Evolutionary conservation across 2,329 filamentous ascomycete genomes (phyloP).

Genomic region (Ascochyta pisi): DNA sequence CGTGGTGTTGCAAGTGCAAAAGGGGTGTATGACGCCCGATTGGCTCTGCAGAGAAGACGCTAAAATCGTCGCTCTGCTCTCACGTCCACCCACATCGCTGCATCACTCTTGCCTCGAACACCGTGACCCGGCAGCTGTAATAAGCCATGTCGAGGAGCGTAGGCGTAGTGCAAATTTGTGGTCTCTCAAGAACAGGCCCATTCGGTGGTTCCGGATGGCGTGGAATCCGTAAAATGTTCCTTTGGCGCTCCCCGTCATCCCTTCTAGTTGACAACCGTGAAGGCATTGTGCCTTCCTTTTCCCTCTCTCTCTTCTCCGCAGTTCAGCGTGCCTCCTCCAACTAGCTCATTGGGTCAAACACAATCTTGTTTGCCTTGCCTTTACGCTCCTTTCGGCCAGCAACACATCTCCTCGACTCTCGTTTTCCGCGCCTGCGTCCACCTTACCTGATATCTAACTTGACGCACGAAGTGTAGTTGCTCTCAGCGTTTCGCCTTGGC

Average conservation of each 20-base stretch:
- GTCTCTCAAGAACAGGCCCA: slow-evolving; percentile 20
- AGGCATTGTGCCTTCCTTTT: slow-evolving; percentile 30
- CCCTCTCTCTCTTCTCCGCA: slow-evolving; percentile 8
- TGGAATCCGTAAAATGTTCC: slow-evolving; percentile 22
- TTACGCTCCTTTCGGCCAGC: slow-evolving; percentile 13
- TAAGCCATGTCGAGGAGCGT: slow-evolving; percentile 23
- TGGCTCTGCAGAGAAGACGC: slow-evolving; percentile 27
- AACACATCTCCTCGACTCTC: slow-evolving; percentile 5
- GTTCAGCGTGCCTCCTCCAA: slow-evolving; percentile 21
- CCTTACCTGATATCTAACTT: not conserved
- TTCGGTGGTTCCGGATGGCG: slow-evolving; percentile 15
- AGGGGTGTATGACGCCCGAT: slow-evolving; percentile 24
- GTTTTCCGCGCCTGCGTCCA: not conserved
- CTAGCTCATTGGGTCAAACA: slow-evolving; percentile 1
- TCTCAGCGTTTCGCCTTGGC: not conserved
- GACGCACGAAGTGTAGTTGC: not conserved
- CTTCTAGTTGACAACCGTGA: slow-evolving; percentile 15
- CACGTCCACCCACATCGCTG: slow-evolving; percentile 40
- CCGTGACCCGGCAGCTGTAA: slow-evolving; percentile 28
- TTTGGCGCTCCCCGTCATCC: slow-evolving; percentile 22
- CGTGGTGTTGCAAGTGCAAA: slow-evolving; percentile 23
- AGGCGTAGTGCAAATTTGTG: slow-evolving; percentile 20
- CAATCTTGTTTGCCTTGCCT: slow-evolving; percentile 18
- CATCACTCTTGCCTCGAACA: slow-evolving; percentile 33
- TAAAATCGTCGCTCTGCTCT: slow-evolving; percentile 30